Evolutionary conservation across 2,329 filamentous ascomycete genomes (phyloP), one percentile per base, ranked within the genome.

Genomic region (Penicillium polonicum): DNA sequence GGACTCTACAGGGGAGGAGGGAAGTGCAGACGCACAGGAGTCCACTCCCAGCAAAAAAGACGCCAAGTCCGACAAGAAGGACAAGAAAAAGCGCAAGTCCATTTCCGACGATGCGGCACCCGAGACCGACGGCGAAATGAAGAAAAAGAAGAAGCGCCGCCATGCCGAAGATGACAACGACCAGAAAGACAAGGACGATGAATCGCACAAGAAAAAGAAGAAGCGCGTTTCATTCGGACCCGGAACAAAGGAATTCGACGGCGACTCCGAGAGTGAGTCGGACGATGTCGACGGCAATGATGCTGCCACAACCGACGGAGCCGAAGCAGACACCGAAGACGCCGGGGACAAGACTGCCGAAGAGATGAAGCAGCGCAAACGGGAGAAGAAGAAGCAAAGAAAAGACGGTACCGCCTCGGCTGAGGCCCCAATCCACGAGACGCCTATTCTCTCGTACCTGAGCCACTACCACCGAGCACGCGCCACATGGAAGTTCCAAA

Each of bases 401-500:
- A 68, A 63, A 57, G 57, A 50, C 21, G 51, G 57, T 57, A 46
- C 46, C 54, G 49, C 58, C 6, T 39, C 65, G n/a, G 50, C 61
- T 17, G 36, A 65, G 5, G 44, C 55, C 10, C 50, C 68, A 35
- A 55, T 66, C 46, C 67, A 72, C 55, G 72, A 74, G 45, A 64
- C 71, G 7, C 83, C 87, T 15, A 88, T 91, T 57, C 80, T 95
- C 17, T 81, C 85, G 52, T 97, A 97, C 72, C 83, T 97, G 44
- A 82, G 82, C 46, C 85, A 88, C 70, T 96, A 92, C 82, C 82
- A 90, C 75, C 83, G 82, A 55, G 83, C 86, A 60, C 86, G 86
- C 57, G 79, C 82, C 10, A 81, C 80, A 65, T 97, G 93, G 93
- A 97, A 96, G 75, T 97, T 97, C 80, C 96, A 95, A 79, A 97